phyloP scores from a whole-genome alignment of 2,329 filamentous ascomycete species.

The Aspergillus amoenus region DNA sequence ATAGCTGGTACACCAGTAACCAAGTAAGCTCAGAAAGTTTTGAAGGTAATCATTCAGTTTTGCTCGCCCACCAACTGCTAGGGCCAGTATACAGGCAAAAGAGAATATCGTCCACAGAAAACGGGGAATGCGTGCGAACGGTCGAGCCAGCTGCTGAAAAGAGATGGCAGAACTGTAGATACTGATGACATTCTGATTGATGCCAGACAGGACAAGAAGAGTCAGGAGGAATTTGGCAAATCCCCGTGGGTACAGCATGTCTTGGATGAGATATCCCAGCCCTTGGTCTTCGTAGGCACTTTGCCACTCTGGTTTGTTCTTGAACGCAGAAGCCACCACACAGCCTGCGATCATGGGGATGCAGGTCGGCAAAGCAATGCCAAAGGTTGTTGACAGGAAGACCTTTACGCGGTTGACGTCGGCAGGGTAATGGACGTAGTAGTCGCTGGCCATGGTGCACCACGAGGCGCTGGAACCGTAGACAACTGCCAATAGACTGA shows the following conservation, averaged over 20 bases:
- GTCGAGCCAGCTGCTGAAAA: slow-evolving; percentile 3
- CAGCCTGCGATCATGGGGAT: slow-evolving; percentile 3
- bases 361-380: slow-evolving; percentile 1
- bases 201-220: neutral
- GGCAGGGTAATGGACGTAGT: slow-evolving; percentile 7
- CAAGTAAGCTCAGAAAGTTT: neutral
- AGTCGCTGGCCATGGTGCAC: slow-evolving; percentile 3
- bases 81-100: slow-evolving; percentile 2
- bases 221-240: slow-evolving; percentile 10
- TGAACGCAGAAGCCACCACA: slow-evolving; percentile 1
- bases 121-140: neutral
- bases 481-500: slow-evolving; percentile 2
- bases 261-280: slow-evolving; percentile 6
- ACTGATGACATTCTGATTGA: slow-evolving; percentile 4
- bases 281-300: slow-evolving; percentile 4
- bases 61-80: neutral
- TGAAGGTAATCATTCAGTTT: slow-evolving; percentile 1
- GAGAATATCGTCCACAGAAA: slow-evolving; percentile 5
- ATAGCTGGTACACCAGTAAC: slow-evolving; percentile 9
- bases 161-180: slow-evolving; percentile 7
- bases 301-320: neutral
- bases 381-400: slow-evolving; percentile 5
- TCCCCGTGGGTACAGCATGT: slow-evolving; percentile 2
- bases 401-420: slow-evolving; percentile 6
- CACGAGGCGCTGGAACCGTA: slow-evolving; percentile 7